Base-by-base conservation (phyloP, 2,329 filamentous ascomycete species). In the Arthrobotrys pseudoclavata region DNA sequence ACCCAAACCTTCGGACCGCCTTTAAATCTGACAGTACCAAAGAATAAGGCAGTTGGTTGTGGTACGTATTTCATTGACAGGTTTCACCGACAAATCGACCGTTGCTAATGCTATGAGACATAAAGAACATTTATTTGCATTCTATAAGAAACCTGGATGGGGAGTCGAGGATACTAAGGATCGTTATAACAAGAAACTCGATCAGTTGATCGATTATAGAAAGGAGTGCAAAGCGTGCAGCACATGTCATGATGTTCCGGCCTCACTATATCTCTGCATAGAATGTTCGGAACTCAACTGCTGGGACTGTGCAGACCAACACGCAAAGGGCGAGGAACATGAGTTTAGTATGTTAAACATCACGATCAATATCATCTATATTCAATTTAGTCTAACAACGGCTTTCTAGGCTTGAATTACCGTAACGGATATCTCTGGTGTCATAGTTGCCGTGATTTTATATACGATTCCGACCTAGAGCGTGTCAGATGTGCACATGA, bases 381-480 rank as follows among this genome's bases (percentile, higher is more conserved):
- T 12, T 13, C 20, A n/a, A 34, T 4, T 9, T 9, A 20, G 20
- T n/a, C 60, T 34, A 61, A 69, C 34, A 9, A 12, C 12, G 15
- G 1, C 0, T 5, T 22, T 22, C 4, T 42, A 76, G 72, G 72
- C 15, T 18, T 94, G 45, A 92, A 96, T 82, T 95, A 92, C 24
- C 87, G 90, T 74, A 91, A 88, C 80, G 92, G 92, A 45, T 87
- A 89, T 61, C 85, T 96, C 5, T 95, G 74, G 84, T 96, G 92
- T 83, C 91, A 93, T 80, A 90, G 93, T 82, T 96, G 92, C 82
- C 89, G 92, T 82, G 92, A 96, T 83, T 90, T 93, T 79, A 90
- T 96, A 34, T 95, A 92, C 87, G 92, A 96, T 18, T 91, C 92
- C 4, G 92, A 91, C 4, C 86, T 96, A 4, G 92, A 96, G 82